phyloP scores from a whole-genome alignment of 345 rosid genomes.

The Gynandropsis gynandra region DNA sequence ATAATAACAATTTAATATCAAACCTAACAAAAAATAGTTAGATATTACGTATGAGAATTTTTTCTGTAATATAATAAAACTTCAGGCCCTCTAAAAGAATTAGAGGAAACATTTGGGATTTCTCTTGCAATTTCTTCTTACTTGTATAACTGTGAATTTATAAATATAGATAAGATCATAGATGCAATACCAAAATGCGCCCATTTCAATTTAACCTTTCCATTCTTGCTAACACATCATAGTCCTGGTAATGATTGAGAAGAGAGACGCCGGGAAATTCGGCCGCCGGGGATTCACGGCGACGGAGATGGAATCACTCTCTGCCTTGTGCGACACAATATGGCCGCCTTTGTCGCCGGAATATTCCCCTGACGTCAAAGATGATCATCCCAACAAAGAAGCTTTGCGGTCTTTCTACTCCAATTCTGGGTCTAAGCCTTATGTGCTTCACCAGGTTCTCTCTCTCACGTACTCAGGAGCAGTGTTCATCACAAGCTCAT shows the following conservation, averaged over 20 bases:
- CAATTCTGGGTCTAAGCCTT: conserved; percentile 31
- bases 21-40: too few species aligned
- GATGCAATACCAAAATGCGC: neutral
- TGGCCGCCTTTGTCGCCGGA: conserved; percentile 32
- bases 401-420: conserved; percentile 25
- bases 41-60: too few species aligned
- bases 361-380: neutral
- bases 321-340: conserved; percentile 34
- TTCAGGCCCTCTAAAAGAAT: neutral
- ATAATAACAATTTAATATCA: too few species aligned
- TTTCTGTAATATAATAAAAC: too few species aligned
- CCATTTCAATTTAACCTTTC: too few species aligned
- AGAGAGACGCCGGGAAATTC: conserved; percentile 21
- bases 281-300: conserved; percentile 34
- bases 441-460: neutral
- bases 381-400: neutral
- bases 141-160: too few species aligned
- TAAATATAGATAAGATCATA: too few species aligned
- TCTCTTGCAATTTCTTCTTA: neutral
- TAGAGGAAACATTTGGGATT: neutral
- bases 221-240: neutral
- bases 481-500: too few species aligned
- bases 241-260: neutral
- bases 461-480: neutral
- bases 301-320: conserved; percentile 34